Conservation (phyloP, 768 basidiomycete genomes). For the Dacryopinax spathularia region DNA sequence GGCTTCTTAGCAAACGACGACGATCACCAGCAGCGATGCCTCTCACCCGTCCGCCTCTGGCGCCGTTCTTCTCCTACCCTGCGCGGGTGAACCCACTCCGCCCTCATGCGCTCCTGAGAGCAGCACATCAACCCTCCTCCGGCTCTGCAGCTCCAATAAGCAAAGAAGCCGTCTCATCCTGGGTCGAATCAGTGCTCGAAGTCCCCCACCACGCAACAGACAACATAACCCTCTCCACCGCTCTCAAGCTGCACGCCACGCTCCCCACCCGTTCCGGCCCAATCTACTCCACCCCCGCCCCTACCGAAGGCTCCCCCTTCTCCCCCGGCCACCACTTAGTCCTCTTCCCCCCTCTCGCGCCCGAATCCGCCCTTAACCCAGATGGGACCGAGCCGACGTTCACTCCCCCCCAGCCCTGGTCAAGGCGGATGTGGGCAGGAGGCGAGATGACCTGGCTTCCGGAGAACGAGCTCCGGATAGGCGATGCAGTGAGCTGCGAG, state of each 20-base stretch:
- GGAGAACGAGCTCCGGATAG: constrained; percentile 34
- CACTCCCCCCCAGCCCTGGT: constrained; percentile 58
- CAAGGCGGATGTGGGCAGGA: constrained; percentile 70
- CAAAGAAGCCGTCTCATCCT: background rate
- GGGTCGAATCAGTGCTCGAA: constrained; percentile 3
- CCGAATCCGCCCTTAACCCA: constrained; percentile 40
- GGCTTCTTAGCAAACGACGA: background rate
- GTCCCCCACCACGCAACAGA: background rate
- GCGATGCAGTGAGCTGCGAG: constrained; percentile 35
- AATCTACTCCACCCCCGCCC: background rate
- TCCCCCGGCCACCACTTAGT: constrained; percentile 54
- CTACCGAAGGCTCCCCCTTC: constrained; percentile 20
- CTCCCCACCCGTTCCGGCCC: constrained; percentile 7
- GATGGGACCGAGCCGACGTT: constrained; percentile 64
- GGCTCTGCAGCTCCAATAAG: background rate
- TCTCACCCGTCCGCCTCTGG: background rate
- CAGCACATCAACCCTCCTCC: constrained; percentile 7
- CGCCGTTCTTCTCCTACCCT: constrained; percentile 28
- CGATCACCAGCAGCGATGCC: background rate
- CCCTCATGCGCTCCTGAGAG: constrained; percentile 6
- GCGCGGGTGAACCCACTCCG: constrained; percentile 13
- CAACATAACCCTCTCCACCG: background rate
- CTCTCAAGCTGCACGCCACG: constrained; percentile 4
- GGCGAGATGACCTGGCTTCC: constrained; percentile 41
- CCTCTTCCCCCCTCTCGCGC: constrained; percentile 56